phyloP scores from a whole-genome alignment of 176 grass and related monocot species.

The Tillandsia fasciculata region DNA sequence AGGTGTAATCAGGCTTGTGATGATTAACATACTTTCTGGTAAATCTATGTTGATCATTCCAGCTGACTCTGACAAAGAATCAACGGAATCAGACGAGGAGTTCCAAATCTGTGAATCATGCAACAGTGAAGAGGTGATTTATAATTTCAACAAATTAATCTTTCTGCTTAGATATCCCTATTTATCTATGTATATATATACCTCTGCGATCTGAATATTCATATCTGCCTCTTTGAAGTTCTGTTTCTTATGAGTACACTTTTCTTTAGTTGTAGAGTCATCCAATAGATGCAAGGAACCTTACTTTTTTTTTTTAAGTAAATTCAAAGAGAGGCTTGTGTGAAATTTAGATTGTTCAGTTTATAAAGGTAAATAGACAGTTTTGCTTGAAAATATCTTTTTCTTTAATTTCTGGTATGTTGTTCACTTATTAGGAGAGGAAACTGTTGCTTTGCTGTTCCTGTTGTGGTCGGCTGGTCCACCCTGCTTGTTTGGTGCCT shows the following conservation, averaged over 20 bases:
- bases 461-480: slow-evolving; percentile 76
- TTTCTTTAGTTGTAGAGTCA: not conserved
- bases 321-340: too few species aligned
- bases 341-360: too few species aligned
- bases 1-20: slow-evolving; percentile 7
- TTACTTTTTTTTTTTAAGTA: too few species aligned
- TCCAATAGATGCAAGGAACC: too few species aligned
- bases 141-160: slow-evolving; percentile 9
- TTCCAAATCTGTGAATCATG: slow-evolving; percentile 98
- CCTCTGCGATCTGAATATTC: not conserved
- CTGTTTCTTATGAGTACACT: not conserved
- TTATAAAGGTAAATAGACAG: too few species aligned
- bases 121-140: slow-evolving; percentile 77
- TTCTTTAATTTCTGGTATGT: not conserved
- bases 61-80: slow-evolving; percentile 89
- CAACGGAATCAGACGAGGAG: slow-evolving; percentile 87
- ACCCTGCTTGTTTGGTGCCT: slow-evolving; percentile 77
- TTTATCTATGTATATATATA: not conserved
- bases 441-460: slow-evolving; percentile 86
- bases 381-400: not conserved
- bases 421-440: slow-evolving; percentile 59
- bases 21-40: slow-evolving; percentile 7
- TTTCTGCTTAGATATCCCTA: not conserved
- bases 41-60: slow-evolving; percentile 32
- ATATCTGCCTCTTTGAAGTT: not conserved